Conservation (phyloP, 768 basidiomycete species). For the Flagelloscypha sp. region DNA sequence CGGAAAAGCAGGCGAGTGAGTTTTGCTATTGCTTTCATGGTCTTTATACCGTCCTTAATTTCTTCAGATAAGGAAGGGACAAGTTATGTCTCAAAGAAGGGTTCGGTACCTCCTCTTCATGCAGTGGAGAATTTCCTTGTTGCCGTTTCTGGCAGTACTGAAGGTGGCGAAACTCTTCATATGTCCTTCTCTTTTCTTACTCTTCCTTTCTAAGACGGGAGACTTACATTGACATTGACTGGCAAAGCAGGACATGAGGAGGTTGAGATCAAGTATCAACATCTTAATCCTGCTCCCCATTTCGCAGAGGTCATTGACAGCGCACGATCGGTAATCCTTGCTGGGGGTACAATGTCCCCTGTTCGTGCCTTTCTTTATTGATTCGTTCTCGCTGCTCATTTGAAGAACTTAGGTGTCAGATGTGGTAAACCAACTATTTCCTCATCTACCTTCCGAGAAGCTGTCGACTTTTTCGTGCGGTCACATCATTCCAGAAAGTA, state of each 20-base stretch:
- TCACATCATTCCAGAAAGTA: conserved; percentile 80
- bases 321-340: conserved; percentile 80
- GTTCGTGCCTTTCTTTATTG: conserved; percentile 32
- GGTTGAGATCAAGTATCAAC: conserved; percentile 79
- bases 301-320: conserved; percentile 79
- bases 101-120: conserved; percentile 68
- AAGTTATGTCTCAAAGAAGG: conserved; percentile 17
- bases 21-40: conserved; percentile 1
- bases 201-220: conserved; percentile 55
- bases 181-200: background rate
- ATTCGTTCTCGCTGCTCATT: conserved; percentile 1
- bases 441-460: conserved; percentile 47
- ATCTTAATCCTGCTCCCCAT: conserved; percentile 82
- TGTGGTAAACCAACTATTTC: conserved; percentile 73
- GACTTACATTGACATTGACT: conserved; percentile 52
- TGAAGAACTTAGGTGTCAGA: conserved; percentile 64
- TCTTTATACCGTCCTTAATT: background rate
- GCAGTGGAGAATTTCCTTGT: conserved; percentile 69
- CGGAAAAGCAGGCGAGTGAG: conserved; percentile 34
- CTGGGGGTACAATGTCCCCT: conserved; percentile 99
- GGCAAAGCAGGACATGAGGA: conserved; percentile 29
- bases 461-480: conserved; percentile 84
- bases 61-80: too few species aligned
- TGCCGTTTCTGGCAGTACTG: conserved; percentile 66
- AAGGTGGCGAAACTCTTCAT: conserved; percentile 44